phyloP scores from a whole-genome alignment of 2,329 filamentous ascomycete species.

The Botrytis hyacinthi region DNA sequence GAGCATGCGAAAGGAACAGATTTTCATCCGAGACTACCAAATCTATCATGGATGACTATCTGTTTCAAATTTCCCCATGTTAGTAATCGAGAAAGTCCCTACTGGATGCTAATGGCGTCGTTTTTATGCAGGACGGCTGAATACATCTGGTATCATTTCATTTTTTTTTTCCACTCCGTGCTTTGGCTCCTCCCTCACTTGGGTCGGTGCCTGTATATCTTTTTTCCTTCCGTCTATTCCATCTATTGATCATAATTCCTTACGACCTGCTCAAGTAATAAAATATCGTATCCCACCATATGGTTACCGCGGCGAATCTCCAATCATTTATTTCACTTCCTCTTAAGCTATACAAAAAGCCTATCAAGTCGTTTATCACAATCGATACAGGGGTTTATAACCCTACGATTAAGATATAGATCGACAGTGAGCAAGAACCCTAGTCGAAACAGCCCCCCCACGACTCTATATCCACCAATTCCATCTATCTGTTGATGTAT shows the following conservation, averaged over 20 bases:
- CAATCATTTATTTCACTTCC: slow-evolving; percentile 1
- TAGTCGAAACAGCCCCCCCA: slow-evolving; percentile 11
- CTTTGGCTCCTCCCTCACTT: slow-evolving; percentile 9
- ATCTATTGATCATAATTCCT: slow-evolving; percentile 4
- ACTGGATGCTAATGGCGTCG: neutral
- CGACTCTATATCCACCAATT: slow-evolving; percentile 4
- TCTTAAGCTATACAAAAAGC: neutral
- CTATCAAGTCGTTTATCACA: slow-evolving; percentile 11
- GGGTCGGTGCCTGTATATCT: neutral
- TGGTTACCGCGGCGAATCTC: neutral
- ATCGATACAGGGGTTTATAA: slow-evolving; percentile 7
- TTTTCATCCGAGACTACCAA: neutral
- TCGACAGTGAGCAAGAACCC: slow-evolving; percentile 15
- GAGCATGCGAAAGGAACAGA: slow-evolving; percentile 5
- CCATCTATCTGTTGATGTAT: neutral
- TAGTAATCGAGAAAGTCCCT: neutral
- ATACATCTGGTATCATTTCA: neutral
- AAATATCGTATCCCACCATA: slow-evolving; percentile 5
- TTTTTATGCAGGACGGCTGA: slow-evolving; percentile 14
- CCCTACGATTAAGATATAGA: slow-evolving; percentile 14
- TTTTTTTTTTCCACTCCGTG: neutral
- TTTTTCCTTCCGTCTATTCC: neutral
- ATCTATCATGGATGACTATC: neutral
- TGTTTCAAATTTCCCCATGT: slow-evolving; percentile 13
- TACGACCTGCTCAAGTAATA: slow-evolving; percentile 3